Percentiles rank a stretch among this genome's conserved stretches.
phyloP scores from a whole-genome alignment of 352 stramenopile species.

The Phytophthora pisi region DNA sequence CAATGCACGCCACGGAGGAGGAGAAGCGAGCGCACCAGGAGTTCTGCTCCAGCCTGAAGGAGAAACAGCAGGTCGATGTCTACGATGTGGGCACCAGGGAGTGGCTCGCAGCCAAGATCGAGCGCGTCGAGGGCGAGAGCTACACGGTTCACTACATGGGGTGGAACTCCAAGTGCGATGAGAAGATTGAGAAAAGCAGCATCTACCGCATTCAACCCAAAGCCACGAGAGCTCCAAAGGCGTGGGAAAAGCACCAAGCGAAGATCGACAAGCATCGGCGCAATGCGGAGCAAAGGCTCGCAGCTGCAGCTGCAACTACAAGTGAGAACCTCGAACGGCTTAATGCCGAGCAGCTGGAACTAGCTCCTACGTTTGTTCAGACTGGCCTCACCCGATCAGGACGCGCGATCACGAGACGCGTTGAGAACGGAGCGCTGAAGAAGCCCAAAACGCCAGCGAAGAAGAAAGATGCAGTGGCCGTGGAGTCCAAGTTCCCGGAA shows the following conservation, averaged over 20 bases:
- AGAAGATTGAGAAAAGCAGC: slow-evolving; percentile 42
- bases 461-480: slow-evolving; percentile 31
- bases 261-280: slow-evolving; percentile 50
- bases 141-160: slow-evolving; percentile 71
- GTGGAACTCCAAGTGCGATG: slow-evolving; percentile 65
- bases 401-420: slow-evolving; percentile 67
- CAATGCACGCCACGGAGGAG: slow-evolving; percentile 19
- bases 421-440: slow-evolving; percentile 43
- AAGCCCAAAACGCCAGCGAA: slow-evolving; percentile 26
- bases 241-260: slow-evolving; percentile 53
- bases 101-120: slow-evolving; percentile 71
- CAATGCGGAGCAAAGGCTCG: slow-evolving; percentile 27
- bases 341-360: slow-evolving; percentile 19
- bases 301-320: neutral
- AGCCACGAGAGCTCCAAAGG: slow-evolving; percentile 36
- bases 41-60: slow-evolving; percentile 40
- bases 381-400: slow-evolving; percentile 69
- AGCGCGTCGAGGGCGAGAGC: slow-evolving; percentile 30
- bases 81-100: slow-evolving; percentile 52
- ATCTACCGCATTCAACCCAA: slow-evolving; percentile 50
- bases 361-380: slow-evolving; percentile 58
- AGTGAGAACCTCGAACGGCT: slow-evolving; percentile 13
- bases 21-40: slow-evolving; percentile 27
- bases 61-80: slow-evolving; percentile 61
- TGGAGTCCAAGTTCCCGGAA: slow-evolving; percentile 62